Evolutionary conservation across 2,329 filamentous ascomycete species (phyloP).

Genomic region (Amauroascus niger): DNA sequence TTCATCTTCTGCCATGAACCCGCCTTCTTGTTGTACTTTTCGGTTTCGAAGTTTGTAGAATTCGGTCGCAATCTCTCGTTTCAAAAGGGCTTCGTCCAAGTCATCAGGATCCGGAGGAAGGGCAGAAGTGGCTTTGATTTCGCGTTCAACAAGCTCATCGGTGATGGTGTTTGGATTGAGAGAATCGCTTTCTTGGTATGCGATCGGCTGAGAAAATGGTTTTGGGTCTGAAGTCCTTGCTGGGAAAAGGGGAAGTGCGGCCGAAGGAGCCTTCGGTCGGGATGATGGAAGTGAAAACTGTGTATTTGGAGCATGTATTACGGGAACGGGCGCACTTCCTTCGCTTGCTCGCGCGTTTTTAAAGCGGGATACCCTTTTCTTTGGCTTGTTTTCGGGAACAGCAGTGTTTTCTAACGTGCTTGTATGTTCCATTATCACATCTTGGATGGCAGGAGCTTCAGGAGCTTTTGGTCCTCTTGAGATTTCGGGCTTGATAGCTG

Average conservation of each 20-base stretch:
- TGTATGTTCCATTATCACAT: slow-evolving; percentile 39
- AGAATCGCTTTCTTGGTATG: slow-evolving; percentile 7
- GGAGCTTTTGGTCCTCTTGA: slow-evolving; percentile 28
- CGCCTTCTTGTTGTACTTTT: slow-evolving; percentile 73
- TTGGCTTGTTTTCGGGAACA: slow-evolving; percentile 15
- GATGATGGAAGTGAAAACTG: slow-evolving; percentile 13
- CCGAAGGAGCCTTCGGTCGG: slow-evolving; percentile 7
- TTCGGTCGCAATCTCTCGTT: slow-evolving; percentile 68
- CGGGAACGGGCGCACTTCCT: slow-evolving; percentile 12
- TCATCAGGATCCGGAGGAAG: slow-evolving; percentile 49
- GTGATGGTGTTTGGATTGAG: slow-evolving; percentile 48
- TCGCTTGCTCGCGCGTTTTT: slow-evolving; percentile 29
- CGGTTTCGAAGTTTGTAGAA: slow-evolving; percentile 75
- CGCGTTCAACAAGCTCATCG: slow-evolving; percentile 48
- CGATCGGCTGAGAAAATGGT: slow-evolving; percentile 33
- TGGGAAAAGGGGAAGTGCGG: slow-evolving; percentile 29
- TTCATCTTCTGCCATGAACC: slow-evolving; percentile 65
- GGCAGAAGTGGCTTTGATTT: slow-evolving; percentile 21
- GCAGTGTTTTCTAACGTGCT: slow-evolving; percentile 18
- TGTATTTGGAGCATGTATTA: slow-evolving; percentile 19
- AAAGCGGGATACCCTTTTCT: slow-evolving; percentile 39
- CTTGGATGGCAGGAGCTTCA: slow-evolving; percentile 30
- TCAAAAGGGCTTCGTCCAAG: slow-evolving; percentile 61
- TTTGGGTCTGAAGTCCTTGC: slow-evolving; percentile 31
- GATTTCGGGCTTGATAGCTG: slow-evolving; percentile 20